These are phyloP conservation scores for Xylaria digitata DNA, from an alignment of 2,329 filamentous ascomycete genomes.

Conservation along the genomic window DNA sequence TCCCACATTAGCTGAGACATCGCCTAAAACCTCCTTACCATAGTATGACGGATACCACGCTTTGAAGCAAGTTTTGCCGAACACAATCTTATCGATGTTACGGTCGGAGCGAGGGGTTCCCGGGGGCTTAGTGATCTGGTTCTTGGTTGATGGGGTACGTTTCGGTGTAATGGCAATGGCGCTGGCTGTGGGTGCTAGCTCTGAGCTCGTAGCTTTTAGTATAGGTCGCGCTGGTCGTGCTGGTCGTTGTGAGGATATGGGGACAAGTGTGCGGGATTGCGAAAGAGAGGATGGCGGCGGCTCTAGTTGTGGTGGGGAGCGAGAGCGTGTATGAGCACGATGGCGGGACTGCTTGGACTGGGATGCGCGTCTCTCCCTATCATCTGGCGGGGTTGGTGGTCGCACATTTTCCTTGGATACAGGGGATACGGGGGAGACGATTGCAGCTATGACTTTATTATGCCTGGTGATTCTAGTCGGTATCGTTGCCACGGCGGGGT, in stretches of 20 bases:
- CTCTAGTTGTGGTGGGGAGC: conserved; percentile 4
- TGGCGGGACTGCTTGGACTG: conserved; percentile 8
- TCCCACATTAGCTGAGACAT: conserved; percentile 52
- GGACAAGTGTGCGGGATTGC: conserved; percentile 3
- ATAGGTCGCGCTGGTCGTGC: conserved; percentile 11
- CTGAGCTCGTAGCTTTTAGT: conserved; percentile 12
- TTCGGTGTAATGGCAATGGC: conserved; percentile 45
- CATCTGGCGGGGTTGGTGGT: conserved; percentile 21
- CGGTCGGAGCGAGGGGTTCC: conserved; percentile 65
- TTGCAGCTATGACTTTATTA: conserved; percentile 11
- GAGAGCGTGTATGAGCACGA: conserved; percentile 3
- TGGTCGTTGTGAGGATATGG: conserved; percentile 16
- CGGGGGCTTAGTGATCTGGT: conserved; percentile 42
- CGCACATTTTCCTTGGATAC: conserved; percentile 37
- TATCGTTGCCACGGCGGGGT: conserved; percentile 24
- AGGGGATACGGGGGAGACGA: not conserved
- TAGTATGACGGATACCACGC: conserved; percentile 97
- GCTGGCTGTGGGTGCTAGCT: not conserved
- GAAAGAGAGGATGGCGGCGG: conserved; percentile 14
- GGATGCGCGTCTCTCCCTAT: not conserved
- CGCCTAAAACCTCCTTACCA: conserved; percentile 74
- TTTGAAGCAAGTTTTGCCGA: conserved; percentile 85
- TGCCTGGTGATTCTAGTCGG: conserved; percentile 38
- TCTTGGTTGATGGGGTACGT: conserved; percentile 24
- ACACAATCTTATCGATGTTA: conserved; percentile 87